Evolutionary conservation across 257 asterid species (phyloP).

Genomic region (Solanum tarijense): DNA sequence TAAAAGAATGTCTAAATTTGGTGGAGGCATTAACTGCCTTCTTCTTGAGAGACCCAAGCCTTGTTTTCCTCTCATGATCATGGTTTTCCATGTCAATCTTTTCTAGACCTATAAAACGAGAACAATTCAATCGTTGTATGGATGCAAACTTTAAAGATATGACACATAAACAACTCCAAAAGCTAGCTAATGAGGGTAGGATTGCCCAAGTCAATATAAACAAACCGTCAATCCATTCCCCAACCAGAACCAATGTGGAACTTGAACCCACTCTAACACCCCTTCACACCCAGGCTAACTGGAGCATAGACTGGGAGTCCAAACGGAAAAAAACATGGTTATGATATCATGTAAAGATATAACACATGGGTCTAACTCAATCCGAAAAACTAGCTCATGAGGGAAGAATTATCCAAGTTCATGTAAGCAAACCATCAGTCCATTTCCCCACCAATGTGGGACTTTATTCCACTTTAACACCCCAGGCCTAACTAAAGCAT

Average conservation of each 20-base stretch:
- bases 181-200: no score
- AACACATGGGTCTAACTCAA: neutral
- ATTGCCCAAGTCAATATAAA: no score
- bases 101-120: conserved; percentile 9
- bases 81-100: conserved; percentile 26
- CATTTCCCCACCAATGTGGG: neutral
- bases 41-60: conserved; percentile 43
- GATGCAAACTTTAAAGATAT: neutral
- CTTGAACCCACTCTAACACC: no score
- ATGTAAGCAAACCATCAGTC: neutral
- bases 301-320: no score
- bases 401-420: no score
- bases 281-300: no score
- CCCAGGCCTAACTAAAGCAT: neutral
- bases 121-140: neutral
- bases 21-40: conserved; percentile 41
- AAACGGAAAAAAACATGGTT: no score
- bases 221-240: no score
- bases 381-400: neutral
- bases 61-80: conserved; percentile 27
- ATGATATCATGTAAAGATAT: no score
- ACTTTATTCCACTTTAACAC: neutral
- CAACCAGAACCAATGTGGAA: no score
- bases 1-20: conserved; percentile 46
- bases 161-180: neutral